Evolutionary conservation across 2,329 filamentous ascomycete species (phyloP).

Genomic region (Fusarium sp.): DNA sequence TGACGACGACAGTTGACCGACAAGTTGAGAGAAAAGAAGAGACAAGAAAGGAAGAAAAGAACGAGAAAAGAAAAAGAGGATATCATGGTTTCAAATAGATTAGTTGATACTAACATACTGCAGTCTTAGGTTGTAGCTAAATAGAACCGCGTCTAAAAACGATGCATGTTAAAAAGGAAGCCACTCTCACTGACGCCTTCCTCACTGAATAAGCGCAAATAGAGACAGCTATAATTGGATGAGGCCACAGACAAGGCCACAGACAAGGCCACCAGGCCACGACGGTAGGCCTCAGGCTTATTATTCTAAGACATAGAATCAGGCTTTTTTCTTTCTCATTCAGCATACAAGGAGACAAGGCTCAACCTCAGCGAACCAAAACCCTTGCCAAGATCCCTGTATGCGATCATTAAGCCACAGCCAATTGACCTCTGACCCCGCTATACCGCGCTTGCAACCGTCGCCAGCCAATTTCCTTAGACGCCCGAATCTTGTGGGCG

Average conservation of each 20-base stretch:
- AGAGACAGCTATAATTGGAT: constrained; percentile 6
- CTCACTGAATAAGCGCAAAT: constrained; percentile 3
- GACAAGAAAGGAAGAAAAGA: neutral
- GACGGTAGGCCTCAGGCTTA: constrained; percentile 32
- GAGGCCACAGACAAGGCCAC: constrained; percentile 15
- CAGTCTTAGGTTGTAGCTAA: neutral
- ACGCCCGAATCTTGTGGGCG: constrained; percentile 35
- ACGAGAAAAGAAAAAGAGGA: neutral
- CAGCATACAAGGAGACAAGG: neutral
- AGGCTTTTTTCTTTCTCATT: neutral
- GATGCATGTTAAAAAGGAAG: constrained; percentile 3
- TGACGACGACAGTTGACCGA: constrained; percentile 18
- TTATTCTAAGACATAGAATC: constrained; percentile 21
- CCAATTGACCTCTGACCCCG: constrained; percentile 36
- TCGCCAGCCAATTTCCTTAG: constrained; percentile 40
- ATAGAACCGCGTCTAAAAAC: constrained; percentile 16
- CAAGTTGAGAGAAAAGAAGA: neutral
- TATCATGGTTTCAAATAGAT: constrained; percentile 24
- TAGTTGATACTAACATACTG: neutral
- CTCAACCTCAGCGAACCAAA: constrained; percentile 21
- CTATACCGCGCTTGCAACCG: constrained; percentile 42
- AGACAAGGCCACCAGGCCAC: constrained; percentile 31
- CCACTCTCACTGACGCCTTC: constrained; percentile 11
- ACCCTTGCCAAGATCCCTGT: constrained; percentile 29
- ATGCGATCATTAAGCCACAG: constrained; percentile 22